phyloP scores from a whole-genome alignment of 441 rosid genomes.

The Bruguiera hainesii region DNA sequence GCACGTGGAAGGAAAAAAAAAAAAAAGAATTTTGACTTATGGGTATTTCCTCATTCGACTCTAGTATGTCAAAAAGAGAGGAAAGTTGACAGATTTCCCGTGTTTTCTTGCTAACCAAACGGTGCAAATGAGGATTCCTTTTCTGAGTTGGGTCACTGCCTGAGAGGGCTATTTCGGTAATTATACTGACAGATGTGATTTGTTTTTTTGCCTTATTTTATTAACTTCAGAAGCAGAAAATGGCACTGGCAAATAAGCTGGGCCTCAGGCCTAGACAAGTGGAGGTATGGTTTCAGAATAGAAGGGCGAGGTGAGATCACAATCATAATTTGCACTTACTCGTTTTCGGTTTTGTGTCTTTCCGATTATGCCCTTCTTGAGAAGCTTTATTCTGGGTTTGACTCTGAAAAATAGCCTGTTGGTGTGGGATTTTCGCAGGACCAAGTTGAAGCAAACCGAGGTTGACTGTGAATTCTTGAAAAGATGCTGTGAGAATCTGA shows the following conservation, averaged over 20 bases:
- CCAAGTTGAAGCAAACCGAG: slow-evolving; percentile 97
- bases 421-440: slow-evolving; percentile 34
- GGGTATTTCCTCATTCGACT: not conserved
- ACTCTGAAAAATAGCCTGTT: not conserved
- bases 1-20: not conserved
- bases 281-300: slow-evolving; percentile 96
- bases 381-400: not conserved
- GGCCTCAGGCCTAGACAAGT: slow-evolving; percentile 77
- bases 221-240: slow-evolving; percentile 64
- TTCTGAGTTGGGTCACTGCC: too few species aligned
- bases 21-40: not conserved
- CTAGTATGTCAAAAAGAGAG: not conserved
- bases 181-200: not conserved
- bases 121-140: not conserved
- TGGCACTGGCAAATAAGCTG: slow-evolving; percentile 72
- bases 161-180: slow-evolving; percentile 22
- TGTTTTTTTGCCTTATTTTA: not conserved
- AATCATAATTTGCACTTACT: slow-evolving; percentile 47
- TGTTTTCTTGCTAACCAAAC: slow-evolving; percentile 23
- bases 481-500: slow-evolving; percentile 84
- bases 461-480: slow-evolving; percentile 88
- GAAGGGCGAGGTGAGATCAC: slow-evolving; percentile 89
- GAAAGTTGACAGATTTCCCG: not conserved
- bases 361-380: not conserved
- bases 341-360: too few species aligned